Base-by-base conservation (phyloP, 441 rosid species). In the Adansonia madagascariensis region DNA sequence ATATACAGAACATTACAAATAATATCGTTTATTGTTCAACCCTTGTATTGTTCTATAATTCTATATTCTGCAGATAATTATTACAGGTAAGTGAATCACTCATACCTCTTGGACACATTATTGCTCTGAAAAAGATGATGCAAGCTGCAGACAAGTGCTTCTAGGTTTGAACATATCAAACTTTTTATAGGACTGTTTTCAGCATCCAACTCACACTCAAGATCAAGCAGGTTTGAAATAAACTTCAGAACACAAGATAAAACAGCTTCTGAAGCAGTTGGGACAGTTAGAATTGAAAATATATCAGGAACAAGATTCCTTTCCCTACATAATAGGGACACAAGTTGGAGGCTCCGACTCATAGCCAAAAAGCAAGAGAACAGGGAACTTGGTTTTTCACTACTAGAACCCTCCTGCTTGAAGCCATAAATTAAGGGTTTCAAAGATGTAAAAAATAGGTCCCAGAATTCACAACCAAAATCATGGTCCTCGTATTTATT, bases 361-460 rank as follows among this genome's bases (percentile, higher is more conserved):
- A 97, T 97, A 18, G 98, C 91, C 88, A 92, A 77, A 87, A 97
- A 93, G 87, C 94, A 92, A 60, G 93, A 92, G 79, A 97, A 92
- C 78, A 97, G 82, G 20, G 98, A 89, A 80, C 98, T 97, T 52
- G 98, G 95, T 85, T 89, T 97, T 89, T 90, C 94, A 71, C 99
- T 97, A 81, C 98, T 97, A 77, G 98, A 89, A 79, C 98, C 95
- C 83, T 93, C 97, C 81, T 88, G 91, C 90, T 91, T 93, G 86
- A 97, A 94, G 80, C 86, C 88, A 79, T 87, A 82, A 71, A 93
- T 85, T 81, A 94, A 86, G 35, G 97, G 88, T 84, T 89, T 88
- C 62, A 92, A 89, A 7, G 97, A 92, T 65, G 60, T 71, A 83
- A 97, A 97, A 90, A 93, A 89, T 73, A 93, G 85, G 83, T 93